These are phyloP conservation scores for Isochrysis galbana DNA, from an alignment of 78 protist genomes.

Conservation along the genomic window DNA sequence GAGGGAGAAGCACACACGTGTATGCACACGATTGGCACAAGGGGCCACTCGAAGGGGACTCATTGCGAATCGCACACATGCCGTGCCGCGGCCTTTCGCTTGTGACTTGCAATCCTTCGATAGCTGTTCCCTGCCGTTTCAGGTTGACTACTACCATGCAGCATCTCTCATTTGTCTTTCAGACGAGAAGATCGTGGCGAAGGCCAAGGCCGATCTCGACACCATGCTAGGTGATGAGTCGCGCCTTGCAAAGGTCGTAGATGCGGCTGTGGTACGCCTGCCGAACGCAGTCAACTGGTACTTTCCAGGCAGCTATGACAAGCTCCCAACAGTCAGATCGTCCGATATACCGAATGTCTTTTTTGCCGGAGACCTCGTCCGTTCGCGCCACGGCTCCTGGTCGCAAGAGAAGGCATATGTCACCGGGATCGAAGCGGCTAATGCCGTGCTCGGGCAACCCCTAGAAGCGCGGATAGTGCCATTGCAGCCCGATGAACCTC, in stretches of 20 bases:
- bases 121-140: too few relatives aligned
- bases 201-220: neutral
- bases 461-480: neutral
- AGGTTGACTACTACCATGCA: conserved; percentile 16
- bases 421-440: neutral
- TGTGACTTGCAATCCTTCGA: too few relatives aligned
- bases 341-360: neutral
- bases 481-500: neutral
- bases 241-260: neutral
- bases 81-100: too few relatives aligned
- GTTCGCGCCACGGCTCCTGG: conserved; percentile 17
- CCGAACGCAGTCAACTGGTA: neutral
- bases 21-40: too few relatives aligned
- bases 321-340: neutral
- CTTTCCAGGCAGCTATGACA: neutral
- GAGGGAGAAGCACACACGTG: too few relatives aligned
- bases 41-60: too few relatives aligned
- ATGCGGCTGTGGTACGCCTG: neutral
- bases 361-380: conserved; percentile 5
- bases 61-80: too few relatives aligned
- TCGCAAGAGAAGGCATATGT: conserved; percentile 22
- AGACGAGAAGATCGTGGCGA: neutral
- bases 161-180: neutral
- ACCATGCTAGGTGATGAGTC: neutral
- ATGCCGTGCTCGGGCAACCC: neutral